Evolutionary conservation across 2,329 filamentous ascomycete species (phyloP).

Genomic region (Sclerotinia trifoliorum): DNA sequence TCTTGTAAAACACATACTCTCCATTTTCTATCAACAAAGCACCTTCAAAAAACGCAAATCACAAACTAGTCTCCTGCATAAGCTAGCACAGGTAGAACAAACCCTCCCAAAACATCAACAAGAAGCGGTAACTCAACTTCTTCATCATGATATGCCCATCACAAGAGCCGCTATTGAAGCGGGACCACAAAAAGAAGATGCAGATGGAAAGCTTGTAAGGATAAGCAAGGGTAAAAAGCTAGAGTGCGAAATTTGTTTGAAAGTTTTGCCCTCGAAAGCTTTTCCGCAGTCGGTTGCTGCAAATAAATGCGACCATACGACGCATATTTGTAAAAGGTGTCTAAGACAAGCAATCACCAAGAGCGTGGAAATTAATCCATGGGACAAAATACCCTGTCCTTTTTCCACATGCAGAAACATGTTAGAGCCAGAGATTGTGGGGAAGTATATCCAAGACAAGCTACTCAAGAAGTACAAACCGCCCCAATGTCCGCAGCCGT

Average conservation of each 20-base stretch:
- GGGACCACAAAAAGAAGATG: neutral
- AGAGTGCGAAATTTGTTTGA: slow-evolving; percentile 5
- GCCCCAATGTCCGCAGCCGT: accelerated
- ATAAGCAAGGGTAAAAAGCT: neutral
- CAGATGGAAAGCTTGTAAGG: neutral
- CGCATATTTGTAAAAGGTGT: slow-evolving; percentile 1
- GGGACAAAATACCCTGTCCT: slow-evolving; percentile 4
- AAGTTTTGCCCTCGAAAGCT: neutral
- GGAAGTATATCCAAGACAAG: neutral
- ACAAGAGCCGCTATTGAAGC: neutral
- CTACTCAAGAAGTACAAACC: slow-evolving; percentile 1
- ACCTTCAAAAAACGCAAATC: neutral
- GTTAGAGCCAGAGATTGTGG: neutral
- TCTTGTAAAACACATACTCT: neutral
- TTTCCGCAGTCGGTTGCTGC: neutral
- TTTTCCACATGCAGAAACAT: neutral
- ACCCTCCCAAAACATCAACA: neutral
- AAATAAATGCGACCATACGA: neutral
- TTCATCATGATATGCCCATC: neutral
- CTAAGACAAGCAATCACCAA: neutral
- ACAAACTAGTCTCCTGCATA: neutral
- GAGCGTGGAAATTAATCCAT: neutral
- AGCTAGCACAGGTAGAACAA: neutral
- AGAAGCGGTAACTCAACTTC: neutral
- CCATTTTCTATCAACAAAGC: neutral